phyloP scores from a whole-genome alignment of 768 basidiomycete species.

The Kwoniella bestiolae region DNA sequence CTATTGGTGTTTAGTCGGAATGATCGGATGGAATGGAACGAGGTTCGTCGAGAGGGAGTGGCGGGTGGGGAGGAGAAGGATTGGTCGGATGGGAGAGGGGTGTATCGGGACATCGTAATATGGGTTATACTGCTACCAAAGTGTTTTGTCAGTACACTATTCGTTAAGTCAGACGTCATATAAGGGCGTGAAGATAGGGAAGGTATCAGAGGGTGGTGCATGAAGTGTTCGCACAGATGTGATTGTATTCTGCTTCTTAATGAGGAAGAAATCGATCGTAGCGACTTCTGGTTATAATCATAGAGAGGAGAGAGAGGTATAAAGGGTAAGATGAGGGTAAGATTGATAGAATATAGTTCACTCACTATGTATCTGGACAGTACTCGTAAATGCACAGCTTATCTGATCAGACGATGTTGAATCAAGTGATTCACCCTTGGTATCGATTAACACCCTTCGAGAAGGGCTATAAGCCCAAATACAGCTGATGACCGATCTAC shows the following conservation, averaged over 20 bases:
- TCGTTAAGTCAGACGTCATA: neutral
- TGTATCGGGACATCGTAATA: conserved; percentile 34
- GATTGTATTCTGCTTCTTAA: conserved; percentile 17
- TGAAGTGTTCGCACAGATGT: conserved; percentile 50
- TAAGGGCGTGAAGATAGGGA: neutral
- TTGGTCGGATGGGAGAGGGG: conserved; percentile 22
- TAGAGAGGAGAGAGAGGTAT: neutral
- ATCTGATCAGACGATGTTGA: neutral
- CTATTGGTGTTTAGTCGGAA: conserved; percentile 25
- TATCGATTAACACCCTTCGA: neutral
- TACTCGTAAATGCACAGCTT: no score
- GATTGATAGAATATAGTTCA: no score
- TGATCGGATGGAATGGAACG: conserved; percentile 37
- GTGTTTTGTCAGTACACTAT: no score
- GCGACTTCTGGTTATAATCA: conserved; percentile 51
- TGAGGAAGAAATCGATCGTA: conserved; percentile 22
- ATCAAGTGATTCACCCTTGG: no score
- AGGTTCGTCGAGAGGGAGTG: conserved; percentile 33
- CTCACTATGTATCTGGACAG: no score
- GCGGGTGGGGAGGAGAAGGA: conserved; percentile 27
- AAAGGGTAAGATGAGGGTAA: neutral
- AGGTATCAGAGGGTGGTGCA: conserved; percentile 49
- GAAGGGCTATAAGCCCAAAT: neutral
- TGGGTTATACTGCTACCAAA: no score
- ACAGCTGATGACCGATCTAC: neutral